phyloP scores from a whole-genome alignment of 2,329 filamentous ascomycete genomes.

The Aspergillus tanneri region DNA sequence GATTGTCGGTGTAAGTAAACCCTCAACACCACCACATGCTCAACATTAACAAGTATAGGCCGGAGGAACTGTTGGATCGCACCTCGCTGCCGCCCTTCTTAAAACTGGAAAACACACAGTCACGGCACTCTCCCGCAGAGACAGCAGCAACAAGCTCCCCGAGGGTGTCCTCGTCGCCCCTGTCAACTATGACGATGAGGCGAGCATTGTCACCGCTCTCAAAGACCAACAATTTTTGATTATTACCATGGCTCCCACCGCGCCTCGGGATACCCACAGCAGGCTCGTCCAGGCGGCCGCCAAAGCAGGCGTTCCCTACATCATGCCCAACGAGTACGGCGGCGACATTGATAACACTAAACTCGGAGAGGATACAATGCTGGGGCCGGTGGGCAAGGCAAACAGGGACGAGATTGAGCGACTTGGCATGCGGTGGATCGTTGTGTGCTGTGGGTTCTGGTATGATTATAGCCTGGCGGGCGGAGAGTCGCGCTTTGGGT shows the following conservation, averaged over 20 bases:
- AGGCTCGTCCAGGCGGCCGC: slow-evolving; percentile 57
- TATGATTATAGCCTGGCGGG: slow-evolving; percentile 53
- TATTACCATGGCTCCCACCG: slow-evolving; percentile 52
- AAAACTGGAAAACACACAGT: slow-evolving; percentile 52
- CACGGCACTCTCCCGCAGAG: slow-evolving; percentile 52
- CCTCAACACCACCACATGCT: background rate
- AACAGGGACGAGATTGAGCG: slow-evolving; percentile 41
- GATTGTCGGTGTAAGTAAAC: slow-evolving; percentile 38
- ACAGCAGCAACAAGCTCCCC: slow-evolving; percentile 46
- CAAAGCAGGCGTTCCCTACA: slow-evolving; percentile 54
- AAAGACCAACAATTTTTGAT: slow-evolving; percentile 57
- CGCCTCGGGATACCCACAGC: slow-evolving; percentile 47
- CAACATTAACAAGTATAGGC: slow-evolving; percentile 29
- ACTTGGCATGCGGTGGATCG: slow-evolving; percentile 48
- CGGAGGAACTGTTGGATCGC: slow-evolving; percentile 34
- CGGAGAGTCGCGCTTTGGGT: slow-evolving; percentile 44
- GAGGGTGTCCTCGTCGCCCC: slow-evolving; percentile 43
- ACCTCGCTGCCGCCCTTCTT: slow-evolving; percentile 40
- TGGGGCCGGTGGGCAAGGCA: slow-evolving; percentile 26
- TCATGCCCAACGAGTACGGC: slow-evolving; percentile 54
- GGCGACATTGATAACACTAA: slow-evolving; percentile 32
- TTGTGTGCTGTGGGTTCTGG: slow-evolving; percentile 52
- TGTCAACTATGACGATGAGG: slow-evolving; percentile 52
- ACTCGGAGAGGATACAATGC: slow-evolving; percentile 40
- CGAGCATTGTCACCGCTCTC: slow-evolving; percentile 51